phyloP scores from a whole-genome alignment of 208 protist species.

The Acanthamoeba triangularis region DNA sequence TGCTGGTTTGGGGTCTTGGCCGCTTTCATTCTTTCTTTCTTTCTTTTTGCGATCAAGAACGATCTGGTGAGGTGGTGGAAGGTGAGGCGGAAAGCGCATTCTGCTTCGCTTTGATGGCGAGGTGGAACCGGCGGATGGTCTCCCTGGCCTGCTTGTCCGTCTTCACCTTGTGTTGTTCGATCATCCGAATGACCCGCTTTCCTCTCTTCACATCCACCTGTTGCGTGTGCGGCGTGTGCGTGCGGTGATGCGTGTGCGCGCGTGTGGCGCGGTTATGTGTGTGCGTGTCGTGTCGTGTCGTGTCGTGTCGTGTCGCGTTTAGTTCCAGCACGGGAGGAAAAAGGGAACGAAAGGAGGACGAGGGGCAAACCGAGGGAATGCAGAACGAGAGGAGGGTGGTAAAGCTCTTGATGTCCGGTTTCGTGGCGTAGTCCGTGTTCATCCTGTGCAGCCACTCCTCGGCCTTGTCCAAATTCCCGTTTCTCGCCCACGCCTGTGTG shows the following conservation, averaged over 20 bases:
- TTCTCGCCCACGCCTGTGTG: constrained; percentile 6
- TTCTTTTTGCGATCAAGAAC: too few species aligned
- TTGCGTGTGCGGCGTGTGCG: neutral
- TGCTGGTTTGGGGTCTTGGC: too few species aligned
- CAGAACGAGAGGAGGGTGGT: neutral
- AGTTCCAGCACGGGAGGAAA: neutral
- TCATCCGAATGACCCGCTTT: neutral
- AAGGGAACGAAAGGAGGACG: neutral
- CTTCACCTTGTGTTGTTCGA: neutral
- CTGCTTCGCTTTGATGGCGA: neutral
- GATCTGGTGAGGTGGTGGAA: too few species aligned
- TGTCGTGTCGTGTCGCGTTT: too few species aligned
- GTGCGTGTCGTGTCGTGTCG: too few species aligned
- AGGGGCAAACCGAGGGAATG: neutral
- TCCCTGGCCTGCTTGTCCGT: neutral
- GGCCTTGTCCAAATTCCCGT: constrained; percentile 2
- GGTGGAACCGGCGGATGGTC: neutral
- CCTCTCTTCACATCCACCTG: neutral
- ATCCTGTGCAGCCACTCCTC: constrained; percentile 47
- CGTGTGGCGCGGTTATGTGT: too few species aligned
- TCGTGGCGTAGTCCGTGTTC: neutral
- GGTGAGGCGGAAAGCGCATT: too few species aligned
- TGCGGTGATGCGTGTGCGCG: neutral
- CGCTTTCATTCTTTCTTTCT: too few species aligned
- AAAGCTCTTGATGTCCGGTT: constrained; percentile 17